Conservation (phyloP, 179 eudicot species). For the Beta corolliflora region DNA sequence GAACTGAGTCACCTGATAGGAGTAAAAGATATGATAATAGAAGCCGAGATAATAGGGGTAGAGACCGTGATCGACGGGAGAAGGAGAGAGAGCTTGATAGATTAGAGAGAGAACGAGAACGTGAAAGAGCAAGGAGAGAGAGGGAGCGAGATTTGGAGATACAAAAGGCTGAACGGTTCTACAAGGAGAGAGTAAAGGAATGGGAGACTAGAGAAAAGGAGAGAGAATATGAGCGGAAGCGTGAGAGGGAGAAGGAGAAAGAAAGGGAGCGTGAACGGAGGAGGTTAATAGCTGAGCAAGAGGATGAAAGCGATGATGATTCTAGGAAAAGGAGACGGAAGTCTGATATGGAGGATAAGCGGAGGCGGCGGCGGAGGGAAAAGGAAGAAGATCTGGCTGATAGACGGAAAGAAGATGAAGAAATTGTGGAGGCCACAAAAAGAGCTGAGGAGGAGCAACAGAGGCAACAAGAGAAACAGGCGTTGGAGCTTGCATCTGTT, state of each 20-base stretch:
- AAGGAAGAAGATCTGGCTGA: constrained; percentile 90
- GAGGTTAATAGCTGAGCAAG: constrained; percentile 69
- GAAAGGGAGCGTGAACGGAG: constrained; percentile 78
- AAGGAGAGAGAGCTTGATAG: constrained; percentile 94
- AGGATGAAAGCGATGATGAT: constrained; percentile 82
- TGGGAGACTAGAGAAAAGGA: constrained; percentile 91
- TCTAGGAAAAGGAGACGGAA: constrained; percentile 79
- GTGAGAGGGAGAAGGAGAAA: constrained; percentile 87
- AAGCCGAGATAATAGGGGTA: constrained; percentile 54
- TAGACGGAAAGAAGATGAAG: constrained; percentile 79
- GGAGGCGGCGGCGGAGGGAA: constrained; percentile 74
- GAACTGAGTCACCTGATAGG: constrained; percentile 85
- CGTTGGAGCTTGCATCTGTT: constrained; percentile 38
- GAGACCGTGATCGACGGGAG: constrained; percentile 77
- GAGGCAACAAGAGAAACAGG: constrained; percentile 53
- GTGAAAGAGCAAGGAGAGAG: constrained; percentile 88
- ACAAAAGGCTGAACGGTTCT: constrained; percentile 83
- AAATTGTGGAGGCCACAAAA: constrained; percentile 73
- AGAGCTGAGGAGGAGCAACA: constrained; percentile 66
- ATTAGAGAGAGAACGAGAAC: constrained; percentile 90
- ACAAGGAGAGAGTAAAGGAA: constrained; percentile 72
- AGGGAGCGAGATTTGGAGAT: constrained; percentile 78
- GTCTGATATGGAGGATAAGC: constrained; percentile 75
- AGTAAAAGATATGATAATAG: constrained; percentile 68
- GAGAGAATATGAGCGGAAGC: constrained; percentile 65